A percentile compares a stretch with the other conserved stretches of the same genome.
Evolutionary conservation across 225 moss, liverwort and hornwort species (phyloP).

Genomic region (Ulota crispa): DNA sequence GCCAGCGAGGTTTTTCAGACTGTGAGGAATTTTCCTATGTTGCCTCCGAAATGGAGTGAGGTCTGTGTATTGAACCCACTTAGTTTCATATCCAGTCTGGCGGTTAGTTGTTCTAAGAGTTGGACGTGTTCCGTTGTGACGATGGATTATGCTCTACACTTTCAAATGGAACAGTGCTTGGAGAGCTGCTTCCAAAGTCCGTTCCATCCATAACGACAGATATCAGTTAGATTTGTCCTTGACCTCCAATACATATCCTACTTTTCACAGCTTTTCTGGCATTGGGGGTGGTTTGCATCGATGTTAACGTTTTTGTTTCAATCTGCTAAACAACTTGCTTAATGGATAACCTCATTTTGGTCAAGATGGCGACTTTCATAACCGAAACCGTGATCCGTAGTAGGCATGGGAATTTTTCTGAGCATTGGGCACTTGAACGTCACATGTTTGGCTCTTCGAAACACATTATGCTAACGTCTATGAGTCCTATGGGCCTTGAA

Average conservation of each 20-base stretch:
- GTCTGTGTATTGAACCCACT: not conserved
- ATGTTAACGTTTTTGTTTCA: not conserved
- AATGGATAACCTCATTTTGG: not conserved
- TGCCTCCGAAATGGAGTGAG: not conserved
- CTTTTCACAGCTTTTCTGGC: conserved; percentile 8
- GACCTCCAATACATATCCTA: not conserved
- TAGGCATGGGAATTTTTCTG: not conserved
- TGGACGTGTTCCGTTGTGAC: not conserved
- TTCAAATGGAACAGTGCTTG: not conserved
- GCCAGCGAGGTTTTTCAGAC: too few relatives aligned
- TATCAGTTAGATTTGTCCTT: not conserved
- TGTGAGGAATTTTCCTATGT: not conserved
- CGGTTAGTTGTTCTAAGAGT: not conserved
- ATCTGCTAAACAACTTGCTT: not conserved
- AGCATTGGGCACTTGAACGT: not conserved
- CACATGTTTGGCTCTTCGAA: not conserved
- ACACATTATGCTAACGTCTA: not conserved
- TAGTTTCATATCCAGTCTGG: not conserved
- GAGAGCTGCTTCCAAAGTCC: not conserved
- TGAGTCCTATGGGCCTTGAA: not conserved
- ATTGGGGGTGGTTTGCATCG: not conserved
- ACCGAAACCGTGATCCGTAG: not conserved
- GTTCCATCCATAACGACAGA: not conserved
- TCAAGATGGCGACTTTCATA: not conserved
- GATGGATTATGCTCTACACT: not conserved